phyloP scores from a whole-genome alignment of 108 stramenopile species.

The Pseudonitzschia delicatissima region DNA sequence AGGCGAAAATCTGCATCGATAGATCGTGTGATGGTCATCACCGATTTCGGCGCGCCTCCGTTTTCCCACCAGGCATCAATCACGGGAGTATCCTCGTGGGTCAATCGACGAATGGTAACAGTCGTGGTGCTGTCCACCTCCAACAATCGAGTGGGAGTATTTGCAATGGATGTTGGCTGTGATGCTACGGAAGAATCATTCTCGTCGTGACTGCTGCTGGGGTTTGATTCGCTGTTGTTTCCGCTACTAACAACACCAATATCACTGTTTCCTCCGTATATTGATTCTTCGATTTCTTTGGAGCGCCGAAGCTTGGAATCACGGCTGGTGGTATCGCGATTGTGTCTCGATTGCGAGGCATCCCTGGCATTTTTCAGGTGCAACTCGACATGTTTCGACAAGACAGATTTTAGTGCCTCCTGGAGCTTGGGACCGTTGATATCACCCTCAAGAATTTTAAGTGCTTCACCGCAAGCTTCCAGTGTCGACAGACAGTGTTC shows the following conservation, averaged over 20 bases:
- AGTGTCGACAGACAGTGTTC: slow-evolving; percentile 52
- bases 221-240: not conserved
- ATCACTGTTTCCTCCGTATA: not conserved
- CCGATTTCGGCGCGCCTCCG: not conserved
- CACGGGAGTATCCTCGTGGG: slow-evolving; percentile 4
- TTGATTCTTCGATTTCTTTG: slow-evolving; percentile 13
- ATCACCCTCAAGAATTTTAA: slow-evolving; percentile 20
- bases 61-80: slow-evolving; percentile 21
- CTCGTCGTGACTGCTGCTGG: not conserved
- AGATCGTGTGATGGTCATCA: not conserved
- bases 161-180: not conserved
- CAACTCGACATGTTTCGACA: slow-evolving; percentile 22
- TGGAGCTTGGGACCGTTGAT: not conserved
- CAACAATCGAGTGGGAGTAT: not conserved
- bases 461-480: slow-evolving; percentile 44
- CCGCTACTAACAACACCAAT: not conserved
- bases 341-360: not conserved
- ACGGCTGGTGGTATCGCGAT: not conserved
- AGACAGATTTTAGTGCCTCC: not conserved
- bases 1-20: not conserved
- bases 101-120: not conserved
- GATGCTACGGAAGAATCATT: not conserved
- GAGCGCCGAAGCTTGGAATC: slow-evolving; percentile 19
- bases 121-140: not conserved
- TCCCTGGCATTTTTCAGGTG: slow-evolving; percentile 21